phyloP scores from a whole-genome alignment of 2,329 filamentous ascomycete genomes.

The Fusarium palustre region DNA sequence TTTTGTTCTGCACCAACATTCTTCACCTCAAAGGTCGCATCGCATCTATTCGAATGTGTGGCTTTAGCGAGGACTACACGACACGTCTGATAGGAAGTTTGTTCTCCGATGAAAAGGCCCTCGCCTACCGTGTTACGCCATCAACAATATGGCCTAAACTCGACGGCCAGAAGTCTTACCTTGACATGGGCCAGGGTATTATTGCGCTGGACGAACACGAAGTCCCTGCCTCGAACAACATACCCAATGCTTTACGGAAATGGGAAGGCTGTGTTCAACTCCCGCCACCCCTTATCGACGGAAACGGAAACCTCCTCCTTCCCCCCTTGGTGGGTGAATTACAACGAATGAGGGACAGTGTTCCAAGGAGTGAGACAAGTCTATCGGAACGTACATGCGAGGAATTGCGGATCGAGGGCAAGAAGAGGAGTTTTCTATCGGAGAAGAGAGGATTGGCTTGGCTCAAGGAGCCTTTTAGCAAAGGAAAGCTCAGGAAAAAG shows the following conservation, averaged over 20 bases:
- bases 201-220: conserved; percentile 43
- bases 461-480: conserved; percentile 26
- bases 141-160: conserved; percentile 51
- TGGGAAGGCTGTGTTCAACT: conserved; percentile 46
- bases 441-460: conserved; percentile 28
- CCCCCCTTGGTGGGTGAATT: conserved; percentile 35
- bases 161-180: conserved; percentile 45
- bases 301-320: conserved; percentile 20
- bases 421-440: not conserved
- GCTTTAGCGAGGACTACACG: conserved; percentile 52
- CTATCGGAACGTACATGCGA: conserved; percentile 32
- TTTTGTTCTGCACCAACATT: conserved; percentile 51
- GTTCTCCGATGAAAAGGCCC: conserved; percentile 36
- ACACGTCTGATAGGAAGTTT: conserved; percentile 45
- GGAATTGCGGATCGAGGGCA: conserved; percentile 1
- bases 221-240: not conserved
- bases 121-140: conserved; percentile 49
- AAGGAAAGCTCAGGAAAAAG: conserved; percentile 30
- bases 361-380: conserved; percentile 13
- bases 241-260: not conserved
- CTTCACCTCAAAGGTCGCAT: conserved; percentile 48
- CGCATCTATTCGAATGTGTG: conserved; percentile 52
- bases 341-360: conserved; percentile 21
- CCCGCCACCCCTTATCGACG: conserved; percentile 42
- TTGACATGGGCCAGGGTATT: conserved; percentile 43